Conservation (phyloP, 768 basidiomycete genomes). For the Lactarius hatsudake region DNA sequence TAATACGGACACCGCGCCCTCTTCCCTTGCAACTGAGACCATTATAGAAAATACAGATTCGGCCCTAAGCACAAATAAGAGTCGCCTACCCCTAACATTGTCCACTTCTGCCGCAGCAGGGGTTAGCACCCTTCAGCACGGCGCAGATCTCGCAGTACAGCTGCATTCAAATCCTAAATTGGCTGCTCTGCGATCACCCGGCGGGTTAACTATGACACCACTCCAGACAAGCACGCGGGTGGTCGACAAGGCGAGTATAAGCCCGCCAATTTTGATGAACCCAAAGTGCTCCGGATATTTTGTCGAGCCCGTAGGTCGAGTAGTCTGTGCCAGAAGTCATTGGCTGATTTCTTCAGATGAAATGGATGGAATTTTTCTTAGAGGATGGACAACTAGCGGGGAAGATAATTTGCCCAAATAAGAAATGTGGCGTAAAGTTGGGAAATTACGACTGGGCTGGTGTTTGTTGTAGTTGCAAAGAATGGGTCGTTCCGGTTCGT, state of each 20-base stretch:
- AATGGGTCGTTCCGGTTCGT: slow-evolving; percentile 89
- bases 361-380: slow-evolving; percentile 92
- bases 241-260: slow-evolving; percentile 32
- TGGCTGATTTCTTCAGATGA: slow-evolving; percentile 50
- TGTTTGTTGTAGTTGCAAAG: slow-evolving; percentile 83
- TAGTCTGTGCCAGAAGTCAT: background rate
- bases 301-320: slow-evolving; percentile 78
- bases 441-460: slow-evolving; percentile 99
- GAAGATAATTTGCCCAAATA: slow-evolving; percentile 90
- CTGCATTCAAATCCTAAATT: slow-evolving; percentile 48
- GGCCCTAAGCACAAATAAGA: slow-evolving; percentile 4
- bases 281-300: slow-evolving; percentile 95
- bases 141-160: slow-evolving; percentile 44
- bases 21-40: slow-evolving; percentile 11
- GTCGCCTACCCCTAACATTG: background rate
- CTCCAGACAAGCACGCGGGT: slow-evolving; percentile 9
- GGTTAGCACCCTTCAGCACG: slow-evolving; percentile 29
- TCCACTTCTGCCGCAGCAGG: slow-evolving; percentile 28
- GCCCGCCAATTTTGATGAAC: slow-evolving; percentile 70
- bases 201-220: slow-evolving; percentile 31
- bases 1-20: slow-evolving; percentile 4
- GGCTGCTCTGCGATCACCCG: slow-evolving; percentile 43
- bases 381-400: slow-evolving; percentile 75
- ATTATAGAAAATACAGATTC: slow-evolving; percentile 10
- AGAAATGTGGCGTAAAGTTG: slow-evolving; percentile 85